Evolutionary conservation across 2,329 filamentous ascomycete genomes (phyloP).

Genomic region (Claviceps pazoutovae): DNA sequence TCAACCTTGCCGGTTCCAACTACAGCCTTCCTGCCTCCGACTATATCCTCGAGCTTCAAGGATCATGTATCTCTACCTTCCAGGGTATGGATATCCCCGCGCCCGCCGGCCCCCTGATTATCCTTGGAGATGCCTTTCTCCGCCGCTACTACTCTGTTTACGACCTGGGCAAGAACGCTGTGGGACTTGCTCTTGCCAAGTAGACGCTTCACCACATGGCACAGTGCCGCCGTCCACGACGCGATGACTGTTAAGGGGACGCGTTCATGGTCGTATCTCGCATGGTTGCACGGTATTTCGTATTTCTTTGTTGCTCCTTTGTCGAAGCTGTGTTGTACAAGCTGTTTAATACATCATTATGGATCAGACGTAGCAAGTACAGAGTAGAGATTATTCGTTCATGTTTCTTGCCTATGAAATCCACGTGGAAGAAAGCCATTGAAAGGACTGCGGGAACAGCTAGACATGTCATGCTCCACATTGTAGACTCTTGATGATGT

Average conservation of each 20-base stretch:
- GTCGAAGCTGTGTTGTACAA: not conserved
- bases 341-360: not conserved
- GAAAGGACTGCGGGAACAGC: no score
- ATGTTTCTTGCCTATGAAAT: not conserved
- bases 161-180: constrained; percentile 76
- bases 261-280: not conserved
- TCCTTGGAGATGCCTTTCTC: constrained; percentile 78
- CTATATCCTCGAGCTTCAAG: constrained; percentile 91
- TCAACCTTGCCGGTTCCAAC: constrained; percentile 80
- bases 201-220: not conserved
- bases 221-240: not conserved
- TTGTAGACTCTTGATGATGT: no score
- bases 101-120: constrained; percentile 81
- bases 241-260: not conserved
- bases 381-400: constrained; percentile 11
- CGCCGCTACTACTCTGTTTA: constrained; percentile 93
- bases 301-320: not conserved
- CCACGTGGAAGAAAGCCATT: not conserved
- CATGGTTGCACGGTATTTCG: not conserved
- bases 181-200: constrained; percentile 79
- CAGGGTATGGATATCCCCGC: constrained; percentile 91
- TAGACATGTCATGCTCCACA: no score
- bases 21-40: constrained; percentile 82
- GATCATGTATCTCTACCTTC: constrained; percentile 92
- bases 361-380: not conserved